A percentile compares a stretch with the other conserved stretches of the same genome.
Evolutionary conservation across 352 stramenopile species (phyloP).

Genomic region (Saprolegnia parasitica): DNA sequence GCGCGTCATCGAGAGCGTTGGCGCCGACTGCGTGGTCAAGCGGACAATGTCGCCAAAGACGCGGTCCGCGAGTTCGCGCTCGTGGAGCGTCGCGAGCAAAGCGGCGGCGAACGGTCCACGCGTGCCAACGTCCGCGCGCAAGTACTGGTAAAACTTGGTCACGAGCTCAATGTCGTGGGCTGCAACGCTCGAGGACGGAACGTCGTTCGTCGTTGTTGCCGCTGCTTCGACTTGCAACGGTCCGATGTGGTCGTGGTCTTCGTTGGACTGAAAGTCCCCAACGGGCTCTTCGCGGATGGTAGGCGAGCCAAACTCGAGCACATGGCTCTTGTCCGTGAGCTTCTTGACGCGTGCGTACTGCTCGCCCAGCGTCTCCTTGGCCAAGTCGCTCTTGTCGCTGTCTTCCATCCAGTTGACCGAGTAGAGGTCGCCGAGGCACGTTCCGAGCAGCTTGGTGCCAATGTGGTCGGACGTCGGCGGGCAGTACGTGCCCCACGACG

Average conservation of each 20-base stretch:
- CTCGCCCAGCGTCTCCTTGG: slow-evolving; percentile 64
- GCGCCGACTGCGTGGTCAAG: background rate
- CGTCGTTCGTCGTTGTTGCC: no score
- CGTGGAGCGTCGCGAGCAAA: slow-evolving; percentile 40
- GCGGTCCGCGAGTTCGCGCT: slow-evolving; percentile 47
- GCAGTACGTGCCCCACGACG: slow-evolving; percentile 88
- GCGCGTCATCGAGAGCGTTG: background rate
- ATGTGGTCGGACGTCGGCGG: slow-evolving; percentile 63
- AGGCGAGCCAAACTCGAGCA: slow-evolving; percentile 61
- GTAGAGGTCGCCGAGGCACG: slow-evolving; percentile 86
- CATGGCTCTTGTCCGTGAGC: slow-evolving; percentile 78
- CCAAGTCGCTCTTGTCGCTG: slow-evolving; percentile 76
- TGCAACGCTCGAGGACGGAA: slow-evolving; percentile 34
- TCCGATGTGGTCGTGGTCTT: slow-evolving; percentile 39
- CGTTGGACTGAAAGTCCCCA: slow-evolving; percentile 78
- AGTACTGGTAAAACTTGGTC: slow-evolving; percentile 70
- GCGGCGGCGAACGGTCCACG: slow-evolving; percentile 41
- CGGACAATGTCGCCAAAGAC: slow-evolving; percentile 50
- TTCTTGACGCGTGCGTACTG: slow-evolving; percentile 73
- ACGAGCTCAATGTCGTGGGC: slow-evolving; percentile 70
- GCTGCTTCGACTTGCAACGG: background rate
- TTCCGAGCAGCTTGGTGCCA: slow-evolving; percentile 59
- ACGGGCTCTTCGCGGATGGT: slow-evolving; percentile 67
- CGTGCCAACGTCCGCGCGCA: slow-evolving; percentile 37
- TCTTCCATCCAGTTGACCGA: slow-evolving; percentile 91